Evolutionary conservation across 768 basidiomycete species (phyloP), one percentile per base, ranked within the genome.

Genomic region (Pholiota conissans): DNA sequence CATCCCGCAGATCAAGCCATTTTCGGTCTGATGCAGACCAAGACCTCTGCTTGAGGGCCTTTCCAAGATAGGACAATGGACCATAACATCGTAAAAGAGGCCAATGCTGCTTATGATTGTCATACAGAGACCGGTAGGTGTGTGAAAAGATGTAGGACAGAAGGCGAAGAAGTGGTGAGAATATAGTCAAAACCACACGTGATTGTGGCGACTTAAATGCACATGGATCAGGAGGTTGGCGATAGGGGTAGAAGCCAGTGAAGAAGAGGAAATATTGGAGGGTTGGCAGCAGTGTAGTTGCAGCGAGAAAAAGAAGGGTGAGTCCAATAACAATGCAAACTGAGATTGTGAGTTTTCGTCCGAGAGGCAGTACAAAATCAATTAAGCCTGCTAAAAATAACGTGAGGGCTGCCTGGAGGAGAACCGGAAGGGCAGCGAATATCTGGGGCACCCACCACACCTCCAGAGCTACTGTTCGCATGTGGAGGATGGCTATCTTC

Each of bases 301-400:
- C 34, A n/a, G 63, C 26, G 13, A 68, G 45, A 32, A 71, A 61
- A 3, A 61, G 8, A 4, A 67, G 35, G 2, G 61, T 50, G 1
- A 63, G 8, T 9, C 63, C 65, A 18, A 71, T 54, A 6, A 63
- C 60, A n/a, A 58, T 39, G 30, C 59, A 60, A 20, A 70, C 49
- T 7, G 63, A 48, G 3, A 63, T 55, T 0, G 67, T 65, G 6
- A 70, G 61, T 11, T 49, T 30, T 30, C 63, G 57, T 20, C 63
- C 48, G 8, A 54, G 42, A 64, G 63, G 29, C 8, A 55, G 65
- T 5, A 71, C 53, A 16, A 71, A 63, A 27, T 68, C 63, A 26
- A 69, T 49, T 8, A 72, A 24, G 3, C 69, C 71, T 4, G 58
- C 52, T 34, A 71, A 63, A 52, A 74, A 74, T 1, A 74, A 61